Evolutionary conservation across 768 basidiomycete genomes (phyloP), one percentile per base, ranked within the genome.

Genomic region (Auriscalpium microsporum): DNA sequence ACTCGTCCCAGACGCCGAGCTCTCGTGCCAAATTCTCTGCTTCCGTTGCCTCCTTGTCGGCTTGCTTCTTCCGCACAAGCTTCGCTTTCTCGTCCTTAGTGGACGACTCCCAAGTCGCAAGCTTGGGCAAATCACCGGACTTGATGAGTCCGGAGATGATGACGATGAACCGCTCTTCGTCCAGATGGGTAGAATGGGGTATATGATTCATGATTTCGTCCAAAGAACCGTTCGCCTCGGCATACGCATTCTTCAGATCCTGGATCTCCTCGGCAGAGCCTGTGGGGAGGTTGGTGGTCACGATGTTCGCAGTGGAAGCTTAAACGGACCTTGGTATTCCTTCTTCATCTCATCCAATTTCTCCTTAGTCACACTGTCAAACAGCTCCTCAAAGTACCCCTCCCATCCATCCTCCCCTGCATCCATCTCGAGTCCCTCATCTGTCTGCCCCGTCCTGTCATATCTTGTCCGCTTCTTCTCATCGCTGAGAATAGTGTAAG

Each of bases 1-100:
- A 93, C 62, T 93, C 90, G 54, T 96, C 93, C 91, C 92, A 94
- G 10, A 96, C 88, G 2, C 93, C 94, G 14, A 97, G 71, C 59
- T 91, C 90, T 61, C 83, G 90, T 6, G 94, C 94, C 44, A 86
- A 71, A 17, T 79, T 75, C 68, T 91, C 94, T 4, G 94, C 94
- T 63, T 95, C 91, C 54, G 73, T 72, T 2, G 90, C 90, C 68
- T 94, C 93, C 67, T 84, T 86, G 58, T 83, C 75, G 1, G 83
- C 80, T 63, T 81, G 79, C 68, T 87, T 90, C 73, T 77, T 79
- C 45, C 94, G 78, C 17, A 83, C 79, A 60, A 86, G 77, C 60
- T 78, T 82, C 5, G 84, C 84, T 70, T 90, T 91, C 69, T 87
- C 82, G 65, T 97, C 93, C 65, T 82, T 86, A 36, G 83, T 78